A percentile compares a stretch with the other conserved stretches of the same genome.
Evolutionary conservation across 176 grass and related monocot genomes (phyloP).

Genomic region (bread wheat (Triticum aestivum)): IWGSC_CS_RefSeq_v2.1 NC_057799.1:608856612-608857111

Average conservation of each 20-base stretch:
- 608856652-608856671: constrained; percentile 60
- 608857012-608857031: constrained; percentile 42
- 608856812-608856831: constrained; percentile 58
- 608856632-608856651: constrained; percentile 81
- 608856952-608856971: constrained; percentile 61
- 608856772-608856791: constrained; percentile 80
- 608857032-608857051: neutral
- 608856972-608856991: constrained; percentile 42
- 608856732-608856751: constrained; percentile 54
- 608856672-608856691: constrained; percentile 74
- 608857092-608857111: constrained; percentile 35
- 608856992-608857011: constrained; percentile 27
- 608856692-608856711: constrained; percentile 70
- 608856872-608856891: constrained; percentile 40
- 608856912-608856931: constrained; percentile 79
- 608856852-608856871: constrained; percentile 78
- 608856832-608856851: constrained; percentile 89
- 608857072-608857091: constrained; percentile 24
- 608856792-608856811: constrained; percentile 77
- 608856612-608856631: constrained; percentile 69
- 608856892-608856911: constrained; percentile 46
- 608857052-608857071: constrained; percentile 46
- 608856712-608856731: constrained; percentile 55
- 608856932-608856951: constrained; percentile 68
- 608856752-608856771: constrained; percentile 55